These are phyloP conservation scores for Zygotorulaspora sp. DNA, from an alignment of 805 yeast species.

Conservation along the genomic window DNA sequence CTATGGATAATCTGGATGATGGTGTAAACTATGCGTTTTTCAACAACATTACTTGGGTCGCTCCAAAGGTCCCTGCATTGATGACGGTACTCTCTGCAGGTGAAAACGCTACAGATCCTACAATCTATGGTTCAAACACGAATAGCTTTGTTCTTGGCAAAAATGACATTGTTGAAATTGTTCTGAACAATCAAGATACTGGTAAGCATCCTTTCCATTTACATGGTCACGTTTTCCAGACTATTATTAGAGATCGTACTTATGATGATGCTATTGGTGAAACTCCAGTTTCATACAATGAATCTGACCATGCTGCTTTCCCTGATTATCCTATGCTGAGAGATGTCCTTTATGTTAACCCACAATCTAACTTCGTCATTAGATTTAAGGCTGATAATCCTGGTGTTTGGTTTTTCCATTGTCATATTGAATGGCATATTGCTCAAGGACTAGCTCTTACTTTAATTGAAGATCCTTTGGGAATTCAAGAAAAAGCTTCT, in stretches of 20 bases:
- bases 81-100: constrained; percentile 75
- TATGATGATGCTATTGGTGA: constrained; percentile 48
- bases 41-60: constrained; percentile 74
- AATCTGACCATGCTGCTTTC: constrained; percentile 45
- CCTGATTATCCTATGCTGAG: constrained; percentile 80
- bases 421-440: constrained; percentile 98
- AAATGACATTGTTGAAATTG: constrained; percentile 64
- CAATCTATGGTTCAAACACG: constrained; percentile 73
- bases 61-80: constrained; percentile 83
- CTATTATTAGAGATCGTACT: constrained; percentile 63
- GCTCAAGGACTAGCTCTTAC: constrained; percentile 84
- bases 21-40: constrained; percentile 97
- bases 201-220: constrained; percentile 97
- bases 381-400: constrained; percentile 93
- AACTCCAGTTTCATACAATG: constrained; percentile 55
- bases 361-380: constrained; percentile 79
- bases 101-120: constrained; percentile 47
- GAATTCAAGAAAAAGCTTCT: constrained; percentile 48
- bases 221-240: constrained; percentile 86
- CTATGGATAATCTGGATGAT: constrained; percentile 77
- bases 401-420: constrained; percentile 98
- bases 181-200: constrained; percentile 79
- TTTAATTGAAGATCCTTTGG: constrained; percentile 78
- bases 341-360: constrained; percentile 74
- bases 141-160: constrained; percentile 61